These are phyloP conservation scores for Pichia rugopelliculosa DNA, from an alignment of 805 yeast genomes.

Conservation along the genomic window DNA sequence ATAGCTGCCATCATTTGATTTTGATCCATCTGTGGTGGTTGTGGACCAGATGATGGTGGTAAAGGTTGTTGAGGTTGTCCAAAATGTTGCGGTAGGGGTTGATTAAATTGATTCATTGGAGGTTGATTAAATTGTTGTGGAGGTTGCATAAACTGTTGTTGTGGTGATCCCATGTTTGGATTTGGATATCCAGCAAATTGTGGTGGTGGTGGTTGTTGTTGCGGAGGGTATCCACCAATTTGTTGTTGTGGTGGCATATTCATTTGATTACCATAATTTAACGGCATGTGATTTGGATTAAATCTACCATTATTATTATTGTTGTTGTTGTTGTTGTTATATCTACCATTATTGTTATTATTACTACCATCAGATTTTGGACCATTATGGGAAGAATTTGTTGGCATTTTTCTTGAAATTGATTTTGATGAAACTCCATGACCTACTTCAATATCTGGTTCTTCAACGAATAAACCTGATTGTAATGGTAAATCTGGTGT, in stretches of 20 bases:
- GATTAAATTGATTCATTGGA: not conserved
- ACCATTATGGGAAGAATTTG: slow-evolving; percentile 78
- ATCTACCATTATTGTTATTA: not conserved
- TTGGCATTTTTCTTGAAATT: slow-evolving; percentile 86
- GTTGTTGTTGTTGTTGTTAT: not conserved
- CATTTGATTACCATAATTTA: slow-evolving; percentile 8
- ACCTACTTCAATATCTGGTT: slow-evolving; percentile 96
- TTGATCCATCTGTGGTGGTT: slow-evolving; percentile 18
- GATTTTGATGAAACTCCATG: slow-evolving; percentile 90
- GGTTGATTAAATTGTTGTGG: not conserved
- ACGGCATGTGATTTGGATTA: slow-evolving; percentile 19
- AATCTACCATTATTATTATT: slow-evolving; percentile 1
- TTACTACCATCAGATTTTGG: slow-evolving; percentile 57
- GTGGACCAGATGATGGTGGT: slow-evolving; percentile 8
- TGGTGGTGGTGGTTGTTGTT: slow-evolving; percentile 5
- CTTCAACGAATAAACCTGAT: slow-evolving; percentile 82
- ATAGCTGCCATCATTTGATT: slow-evolving; percentile 26
- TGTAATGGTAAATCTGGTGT: slow-evolving; percentile 70
- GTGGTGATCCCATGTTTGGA: slow-evolving; percentile 3
- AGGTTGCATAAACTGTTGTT: not conserved
- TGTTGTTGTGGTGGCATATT: slow-evolving; percentile 11
- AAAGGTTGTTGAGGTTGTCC: slow-evolving; percentile 6
- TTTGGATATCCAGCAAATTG: slow-evolving; percentile 7
- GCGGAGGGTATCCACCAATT: slow-evolving; percentile 12
- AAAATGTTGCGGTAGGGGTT: not conserved